A percentile compares a stretch with the other conserved stretches of the same genome.
Conservation (phyloP, 2,329 filamentous ascomycete genomes). For the Stachybotrys chlorohalonatus region DNA sequence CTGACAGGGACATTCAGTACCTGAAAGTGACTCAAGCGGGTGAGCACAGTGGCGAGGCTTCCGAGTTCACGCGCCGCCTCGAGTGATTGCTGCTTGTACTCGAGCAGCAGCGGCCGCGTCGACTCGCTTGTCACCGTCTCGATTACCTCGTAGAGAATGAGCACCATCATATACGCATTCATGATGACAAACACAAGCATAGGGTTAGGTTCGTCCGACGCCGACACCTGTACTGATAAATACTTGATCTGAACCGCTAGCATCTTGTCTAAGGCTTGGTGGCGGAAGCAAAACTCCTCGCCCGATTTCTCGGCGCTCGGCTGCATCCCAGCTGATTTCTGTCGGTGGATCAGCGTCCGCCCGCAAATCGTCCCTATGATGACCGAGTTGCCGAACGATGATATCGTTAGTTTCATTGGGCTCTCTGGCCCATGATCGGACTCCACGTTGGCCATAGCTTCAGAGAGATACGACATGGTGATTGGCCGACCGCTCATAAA, state of each 20-base stretch:
- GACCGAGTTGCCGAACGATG: not conserved
- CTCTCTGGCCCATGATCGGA: not conserved
- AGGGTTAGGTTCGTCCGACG: not conserved
- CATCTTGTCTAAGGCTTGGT: not conserved
- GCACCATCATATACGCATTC: not conserved
- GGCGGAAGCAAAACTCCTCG: not conserved
- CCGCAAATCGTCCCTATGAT: not conserved
- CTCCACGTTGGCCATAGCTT: not conserved
- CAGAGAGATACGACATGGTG: not conserved
- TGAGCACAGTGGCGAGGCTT: not conserved
- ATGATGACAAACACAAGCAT: not conserved
- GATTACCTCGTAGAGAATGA: not conserved
- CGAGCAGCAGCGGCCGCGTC: not conserved
- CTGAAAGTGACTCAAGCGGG: not conserved
- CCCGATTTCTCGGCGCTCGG: not conserved
- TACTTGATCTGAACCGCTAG: not conserved
- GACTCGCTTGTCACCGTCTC: not conserved
- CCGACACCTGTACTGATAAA: not conserved
- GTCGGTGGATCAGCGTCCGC: not conserved
- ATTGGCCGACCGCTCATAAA: not conserved
- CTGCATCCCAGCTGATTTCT: not conserved
- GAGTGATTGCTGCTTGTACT: not conserved
- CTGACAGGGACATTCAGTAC: not conserved
- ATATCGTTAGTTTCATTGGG: not conserved
- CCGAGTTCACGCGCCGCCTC: not conserved